phyloP scores from a whole-genome alignment of 768 basidiomycete species.

The Leccinellum albellum region DNA sequence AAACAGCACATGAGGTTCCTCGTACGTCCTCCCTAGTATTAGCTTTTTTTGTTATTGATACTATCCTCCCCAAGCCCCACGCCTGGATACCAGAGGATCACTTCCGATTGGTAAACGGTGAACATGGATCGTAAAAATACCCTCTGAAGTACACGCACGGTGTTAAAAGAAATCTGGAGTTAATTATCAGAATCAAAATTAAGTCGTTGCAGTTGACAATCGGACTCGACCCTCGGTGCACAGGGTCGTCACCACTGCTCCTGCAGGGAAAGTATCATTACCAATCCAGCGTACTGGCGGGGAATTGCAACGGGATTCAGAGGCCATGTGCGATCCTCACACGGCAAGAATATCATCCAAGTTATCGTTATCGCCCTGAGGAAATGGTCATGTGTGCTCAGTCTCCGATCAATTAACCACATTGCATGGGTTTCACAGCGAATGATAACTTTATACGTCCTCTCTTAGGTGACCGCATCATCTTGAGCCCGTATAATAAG shows the following conservation, averaged over 20 bases:
- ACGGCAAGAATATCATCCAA: background rate
- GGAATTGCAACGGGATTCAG: too few species aligned
- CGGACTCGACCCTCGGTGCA: background rate
- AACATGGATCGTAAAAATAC: background rate
- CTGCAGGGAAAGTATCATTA: background rate
- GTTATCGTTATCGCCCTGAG: background rate
- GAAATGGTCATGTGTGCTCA: background rate
- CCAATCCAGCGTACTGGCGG: too few species aligned
- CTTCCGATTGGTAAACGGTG: too few species aligned
- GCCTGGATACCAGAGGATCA: background rate
- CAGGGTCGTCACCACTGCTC: background rate
- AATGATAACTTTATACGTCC: conserved; percentile 1
- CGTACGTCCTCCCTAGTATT: conserved; percentile 15
- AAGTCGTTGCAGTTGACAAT: background rate
- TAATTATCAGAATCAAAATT: background rate
- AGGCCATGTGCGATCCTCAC: background rate
- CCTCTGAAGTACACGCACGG: background rate
- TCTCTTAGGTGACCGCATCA: conserved; percentile 9
- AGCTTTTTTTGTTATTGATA: background rate
- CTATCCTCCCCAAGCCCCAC: background rate
- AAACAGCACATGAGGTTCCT: conserved; percentile 23
- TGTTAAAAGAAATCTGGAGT: background rate
- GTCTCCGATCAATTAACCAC: background rate
- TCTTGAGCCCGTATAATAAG: conserved; percentile 9
- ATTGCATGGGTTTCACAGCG: conserved; percentile 10